Base-by-base conservation (phyloP, 176 grass and related monocot species). In the Lolium multiflorum region DNA sequence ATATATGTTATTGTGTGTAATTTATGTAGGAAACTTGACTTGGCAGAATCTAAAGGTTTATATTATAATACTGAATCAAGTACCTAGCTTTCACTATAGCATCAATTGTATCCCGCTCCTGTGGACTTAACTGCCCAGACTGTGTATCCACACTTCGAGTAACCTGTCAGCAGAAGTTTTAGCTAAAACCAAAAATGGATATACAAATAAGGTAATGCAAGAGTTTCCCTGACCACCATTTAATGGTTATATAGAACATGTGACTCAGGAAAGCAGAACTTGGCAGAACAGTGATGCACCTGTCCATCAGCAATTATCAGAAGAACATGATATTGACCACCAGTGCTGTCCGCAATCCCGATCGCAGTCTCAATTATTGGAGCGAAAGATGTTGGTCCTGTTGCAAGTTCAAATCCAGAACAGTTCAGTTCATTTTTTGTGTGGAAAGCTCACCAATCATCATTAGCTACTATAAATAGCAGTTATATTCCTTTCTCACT, bases 31-130 rank as follows among this genome's bases (percentile, higher is more conserved):
- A 84, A 5, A 54, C 28, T 71, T 84, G 17, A 81, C 14, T 81
- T 39, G 41, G 9, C 16, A 85, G 51, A 83, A 77, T 16, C n/a
- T 80, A 72, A 65, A 59, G 43, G 64, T 74, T 56, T 78, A 57
- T 4, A 78, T 62, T 41, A 20, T 52, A 86, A 58, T 38, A 11
- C 59, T 17, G 8, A 35, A 72, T 83, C 80, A 80, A 84, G 73
- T 95, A 98, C 97, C 97, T 98, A 84, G 97, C 97, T 83, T 88
- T 94, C 68, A 98, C 97, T 80, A 98, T 96, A 79, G 97, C 97
- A 67, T 94, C 93, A 80, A 98, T 83, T 8, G 97, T 98, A 79
- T 86, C 94, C 38, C 90, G 81, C 66, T 98, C 97, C 84, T 98
- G 97, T 31, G 92, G 84, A 85, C 97, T 98, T 73, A 98, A 88